These are phyloP conservation scores for Vitis riparia DNA, from an alignment of 164 flowering plant genomes.

Conservation along the genomic window DNA sequence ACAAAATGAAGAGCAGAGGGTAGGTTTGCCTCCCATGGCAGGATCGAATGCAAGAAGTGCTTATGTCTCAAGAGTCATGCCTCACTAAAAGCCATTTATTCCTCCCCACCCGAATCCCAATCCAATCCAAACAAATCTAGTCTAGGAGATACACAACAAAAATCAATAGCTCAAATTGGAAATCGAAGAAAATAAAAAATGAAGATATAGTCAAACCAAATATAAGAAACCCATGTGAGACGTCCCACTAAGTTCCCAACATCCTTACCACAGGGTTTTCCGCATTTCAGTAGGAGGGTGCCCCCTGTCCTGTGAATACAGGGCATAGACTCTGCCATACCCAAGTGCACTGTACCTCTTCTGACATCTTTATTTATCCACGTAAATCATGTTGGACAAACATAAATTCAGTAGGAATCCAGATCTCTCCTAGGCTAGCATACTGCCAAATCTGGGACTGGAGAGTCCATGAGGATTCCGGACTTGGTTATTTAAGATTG, in stretches of 20 bases:
- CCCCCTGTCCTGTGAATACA: conserved; percentile 9
- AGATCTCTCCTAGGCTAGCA: too few species aligned
- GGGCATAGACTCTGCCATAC: not conserved
- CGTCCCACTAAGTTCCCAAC: conserved; percentile 20
- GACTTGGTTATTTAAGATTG: too few species aligned
- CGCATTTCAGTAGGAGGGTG: not conserved
- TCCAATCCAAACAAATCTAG: conserved; percentile 9
- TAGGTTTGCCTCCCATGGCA: conserved; percentile 27
- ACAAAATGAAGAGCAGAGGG: conserved; percentile 2
- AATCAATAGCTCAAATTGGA: not conserved
- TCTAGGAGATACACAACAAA: conserved; percentile 6
- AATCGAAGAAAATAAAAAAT: not conserved
- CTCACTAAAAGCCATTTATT: conserved; percentile 25
- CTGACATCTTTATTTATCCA: not conserved
- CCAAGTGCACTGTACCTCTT: conserved; percentile 13
- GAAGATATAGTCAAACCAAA: conserved; percentile 3
- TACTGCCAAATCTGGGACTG: too few species aligned
- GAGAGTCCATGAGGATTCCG: too few species aligned
- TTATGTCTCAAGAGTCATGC: conserved; percentile 25
- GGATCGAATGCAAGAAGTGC: conserved; percentile 15
- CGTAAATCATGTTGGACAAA: too few species aligned
- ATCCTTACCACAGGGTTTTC: conserved; percentile 10
- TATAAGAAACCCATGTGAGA: conserved; percentile 24
- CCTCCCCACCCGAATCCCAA: conserved; percentile 12
- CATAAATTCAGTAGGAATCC: too few species aligned